Base-by-base conservation (phyloP, 306 rosid genomes). In the Hippophae tibetana region DNA sequence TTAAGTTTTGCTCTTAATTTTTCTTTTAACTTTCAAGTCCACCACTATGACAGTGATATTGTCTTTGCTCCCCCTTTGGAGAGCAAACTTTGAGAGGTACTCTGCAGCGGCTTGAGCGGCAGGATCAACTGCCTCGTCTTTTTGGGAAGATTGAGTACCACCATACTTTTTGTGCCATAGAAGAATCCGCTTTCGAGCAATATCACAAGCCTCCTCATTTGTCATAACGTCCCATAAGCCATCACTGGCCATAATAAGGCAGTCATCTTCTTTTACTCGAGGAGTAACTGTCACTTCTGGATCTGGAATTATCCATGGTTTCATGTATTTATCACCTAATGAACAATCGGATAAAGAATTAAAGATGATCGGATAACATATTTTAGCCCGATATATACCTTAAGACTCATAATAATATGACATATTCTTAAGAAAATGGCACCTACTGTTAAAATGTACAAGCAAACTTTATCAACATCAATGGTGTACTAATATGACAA, bases 141-240 rank as follows among this genome's bases (percentile, higher is more conserved):
- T 42, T 67, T 25, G 63, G 9, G 48, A n/a, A 6, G 74, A 13
- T 9, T 67, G 58, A 1, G 69, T 60, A 52, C 74, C 61, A 13
- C 88, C 83, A 41, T 74, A 54, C 59, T 82, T 88, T 54, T 78
- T 85, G 68, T 88, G 94, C 96, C 96, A 88, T 54, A 81, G 58
- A 55, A 88, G 94, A 70, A 88, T 82, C 56, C 94, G 49, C 73
- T 66, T 85, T 66, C 85, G 76, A 2, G 96, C 96, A 62, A 79
- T 54, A 13, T 85, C 88, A 13, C 94, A 88, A n/a, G 81, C 96
- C 70, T 85, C 96, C 70, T 88, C 87, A 47, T 85, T 82, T 49
- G 87, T 85, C 61, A 88, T 71, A 12, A 85, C 89, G 75, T 88
- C 96, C 96, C 96, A 88, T 52, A 88, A 67, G 13, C 96, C 96